These are phyloP conservation scores for Phaeosphaeria sp. DNA, from an alignment of 2,329 filamentous ascomycete species.

Conservation along the genomic window DNA sequence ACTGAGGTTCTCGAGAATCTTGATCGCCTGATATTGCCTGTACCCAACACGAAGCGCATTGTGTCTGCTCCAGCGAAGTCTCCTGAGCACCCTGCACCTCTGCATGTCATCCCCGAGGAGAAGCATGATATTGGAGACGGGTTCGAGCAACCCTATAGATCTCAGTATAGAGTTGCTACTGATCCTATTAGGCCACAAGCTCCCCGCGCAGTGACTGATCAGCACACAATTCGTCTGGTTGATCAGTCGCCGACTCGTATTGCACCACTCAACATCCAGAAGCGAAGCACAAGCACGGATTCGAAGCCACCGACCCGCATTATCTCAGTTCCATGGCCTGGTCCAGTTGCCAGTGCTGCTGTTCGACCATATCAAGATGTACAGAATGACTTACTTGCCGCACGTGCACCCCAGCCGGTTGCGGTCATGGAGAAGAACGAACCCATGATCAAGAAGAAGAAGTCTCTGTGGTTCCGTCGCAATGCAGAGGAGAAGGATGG, in stretches of 20 bases:
- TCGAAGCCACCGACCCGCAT: constrained; percentile 24
- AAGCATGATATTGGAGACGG: constrained; percentile 44
- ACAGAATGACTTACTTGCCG: constrained; percentile 27
- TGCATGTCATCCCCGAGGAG: constrained; percentile 63
- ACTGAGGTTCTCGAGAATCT: constrained; percentile 67
- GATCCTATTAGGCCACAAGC: constrained; percentile 47
- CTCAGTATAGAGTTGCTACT: constrained; percentile 51
- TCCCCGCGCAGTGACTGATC: constrained; percentile 33
- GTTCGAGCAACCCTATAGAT: constrained; percentile 32
- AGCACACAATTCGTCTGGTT: constrained; percentile 64
- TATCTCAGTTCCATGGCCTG: constrained; percentile 22
- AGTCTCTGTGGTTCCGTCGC: constrained; percentile 55
- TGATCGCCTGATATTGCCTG: constrained; percentile 63
- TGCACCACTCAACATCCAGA: constrained; percentile 64
- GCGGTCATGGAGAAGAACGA: constrained; percentile 32
- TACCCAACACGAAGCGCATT: constrained; percentile 47
- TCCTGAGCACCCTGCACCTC: constrained; percentile 37
- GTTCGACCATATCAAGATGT: constrained; percentile 28
- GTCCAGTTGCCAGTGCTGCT: constrained; percentile 12
- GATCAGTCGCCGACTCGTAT: constrained; percentile 59
- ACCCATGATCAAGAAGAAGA: constrained; percentile 50
- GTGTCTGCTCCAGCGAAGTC: constrained; percentile 54
- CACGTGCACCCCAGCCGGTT: constrained; percentile 14
- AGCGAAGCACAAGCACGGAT: constrained; percentile 49
- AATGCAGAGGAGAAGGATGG: constrained; percentile 41